Base-by-base conservation (phyloP, 805 yeast genomes). In the Candida cerambycidarum region DNA sequence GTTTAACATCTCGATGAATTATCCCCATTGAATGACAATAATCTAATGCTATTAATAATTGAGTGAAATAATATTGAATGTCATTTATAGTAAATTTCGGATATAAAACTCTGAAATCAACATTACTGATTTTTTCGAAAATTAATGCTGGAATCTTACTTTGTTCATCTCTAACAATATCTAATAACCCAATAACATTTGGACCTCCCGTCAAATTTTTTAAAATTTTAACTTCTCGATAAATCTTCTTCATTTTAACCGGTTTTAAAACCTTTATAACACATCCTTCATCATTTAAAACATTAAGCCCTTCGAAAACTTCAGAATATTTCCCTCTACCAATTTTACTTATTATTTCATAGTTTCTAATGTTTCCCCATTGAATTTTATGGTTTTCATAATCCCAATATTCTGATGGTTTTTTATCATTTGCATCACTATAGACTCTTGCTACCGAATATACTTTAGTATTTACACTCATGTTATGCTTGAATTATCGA, bases 291-390 rank as follows among this genome's bases (percentile, higher is more conserved):
- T 81, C 80, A 46, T 77, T 77, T 32, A 73, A 58, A 16, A 83
- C 70, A 54, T 85, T 81, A 27, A 85, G 75, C 6, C 97, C 97
- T 53, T 88, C 81, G 57, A 90, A 90, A 37, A 90, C 97, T 67
- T 90, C 97, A 12, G 95, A 85, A 61, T 90, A 90, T 65, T 89
- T 89, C 40, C 97, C 97, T 43, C 97, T 76, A 9, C 97, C 97
- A 39, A 90, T 78, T 61, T 89, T 89, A 47, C 80, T 79, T 24
- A 85, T 74, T 38, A 89, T 83, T 66, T 90, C 97, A 62, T 89
- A 89, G 58, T 85, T 81, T n/a, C 81, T 77, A 52, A 85, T 93
- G 33, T 79, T 71, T 18, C 93, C 89, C 96, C 97, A 89, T 50
- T 79, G 78, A 48, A 90, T 83, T 33, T 79, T 77, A 41, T 83